phyloP scores from a whole-genome alignment of 2,329 filamentous ascomycete species.

The Diplodia intermedia region DNA sequence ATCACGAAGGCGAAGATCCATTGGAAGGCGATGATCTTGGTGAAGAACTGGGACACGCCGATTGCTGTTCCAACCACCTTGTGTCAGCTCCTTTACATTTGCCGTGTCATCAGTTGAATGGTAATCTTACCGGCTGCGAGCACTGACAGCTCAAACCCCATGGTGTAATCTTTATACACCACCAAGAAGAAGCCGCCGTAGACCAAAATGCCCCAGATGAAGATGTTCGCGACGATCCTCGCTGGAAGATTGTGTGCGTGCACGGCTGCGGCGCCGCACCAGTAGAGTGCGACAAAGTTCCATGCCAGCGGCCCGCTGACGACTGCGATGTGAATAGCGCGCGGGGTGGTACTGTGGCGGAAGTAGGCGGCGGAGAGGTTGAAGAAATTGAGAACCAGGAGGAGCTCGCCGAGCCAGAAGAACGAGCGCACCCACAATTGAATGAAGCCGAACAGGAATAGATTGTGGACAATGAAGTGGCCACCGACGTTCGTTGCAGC shows the following conservation, averaged over 20 bases:
- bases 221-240: conserved; percentile 84
- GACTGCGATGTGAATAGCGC: conserved; percentile 77
- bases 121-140: conserved; percentile 68
- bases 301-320: conserved; percentile 82
- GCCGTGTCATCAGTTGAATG: background rate
- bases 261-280: conserved; percentile 84
- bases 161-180: conserved; percentile 75
- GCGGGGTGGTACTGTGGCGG: conserved; percentile 73
- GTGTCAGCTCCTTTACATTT: background rate
- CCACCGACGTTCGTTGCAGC: conserved; percentile 78
- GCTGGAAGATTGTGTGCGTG: conserved; percentile 70
- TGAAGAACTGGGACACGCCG: conserved; percentile 77
- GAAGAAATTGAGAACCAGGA: conserved; percentile 81
- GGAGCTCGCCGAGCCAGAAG: conserved; percentile 77
- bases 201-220: conserved; percentile 82
- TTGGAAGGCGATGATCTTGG: conserved; percentile 78
- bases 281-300: conserved; percentile 86
- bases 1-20: conserved; percentile 93
- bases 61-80: conserved; percentile 56
- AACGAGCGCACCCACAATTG: conserved; percentile 80
- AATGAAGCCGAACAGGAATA: conserved; percentile 81
- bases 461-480: conserved; percentile 86
- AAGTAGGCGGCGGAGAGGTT: conserved; percentile 83
- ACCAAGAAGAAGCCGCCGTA: conserved; percentile 80
- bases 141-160: conserved; percentile 79